These are phyloP conservation scores for Chlamydomonas sp. DNA, from an alignment of 139 green algal species.

Conservation along the genomic window DNA sequence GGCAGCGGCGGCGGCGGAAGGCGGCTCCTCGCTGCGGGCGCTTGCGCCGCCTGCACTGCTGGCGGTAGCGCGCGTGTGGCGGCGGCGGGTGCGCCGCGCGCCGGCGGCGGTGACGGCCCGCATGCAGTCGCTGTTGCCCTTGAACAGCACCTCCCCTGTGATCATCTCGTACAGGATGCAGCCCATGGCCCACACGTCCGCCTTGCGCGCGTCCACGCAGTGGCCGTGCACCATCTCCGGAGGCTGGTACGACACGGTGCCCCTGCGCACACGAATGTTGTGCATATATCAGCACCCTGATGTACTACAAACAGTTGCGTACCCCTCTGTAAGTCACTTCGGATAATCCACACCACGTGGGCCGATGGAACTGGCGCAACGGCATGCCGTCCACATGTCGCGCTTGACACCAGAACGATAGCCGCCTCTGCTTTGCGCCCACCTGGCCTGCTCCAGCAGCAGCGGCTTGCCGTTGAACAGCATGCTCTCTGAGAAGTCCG, in stretches of 20 bases:
- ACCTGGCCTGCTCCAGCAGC: slow-evolving; percentile 31
- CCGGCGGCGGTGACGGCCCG: not conserved
- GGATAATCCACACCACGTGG: no score
- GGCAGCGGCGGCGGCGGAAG: no score
- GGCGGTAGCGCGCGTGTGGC: no score
- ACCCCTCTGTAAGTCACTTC: no score
- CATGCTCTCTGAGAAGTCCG: slow-evolving; percentile 45
- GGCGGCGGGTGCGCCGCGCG: no score
- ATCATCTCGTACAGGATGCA: slow-evolving; percentile 90
- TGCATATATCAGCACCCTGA: not conserved
- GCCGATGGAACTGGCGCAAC: no score
- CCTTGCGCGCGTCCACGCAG: slow-evolving; percentile 35
- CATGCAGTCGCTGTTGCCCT: slow-evolving; percentile 34
- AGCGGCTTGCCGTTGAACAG: slow-evolving; percentile 33
- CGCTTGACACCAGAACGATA: no score
- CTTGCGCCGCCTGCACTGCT: not conserved
- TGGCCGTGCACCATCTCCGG: slow-evolving; percentile 40
- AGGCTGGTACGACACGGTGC: slow-evolving; percentile 39
- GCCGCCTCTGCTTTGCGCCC: not conserved
- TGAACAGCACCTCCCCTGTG: slow-evolving; percentile 60
- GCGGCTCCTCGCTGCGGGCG: no score
- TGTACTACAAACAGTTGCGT: no score
- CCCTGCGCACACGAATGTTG: not conserved
- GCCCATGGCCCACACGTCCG: slow-evolving; percentile 87
- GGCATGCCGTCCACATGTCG: no score